These are phyloP conservation scores for Fusarium sublunatum DNA, from an alignment of 2,329 filamentous ascomycete species.

Conservation along the genomic window DNA sequence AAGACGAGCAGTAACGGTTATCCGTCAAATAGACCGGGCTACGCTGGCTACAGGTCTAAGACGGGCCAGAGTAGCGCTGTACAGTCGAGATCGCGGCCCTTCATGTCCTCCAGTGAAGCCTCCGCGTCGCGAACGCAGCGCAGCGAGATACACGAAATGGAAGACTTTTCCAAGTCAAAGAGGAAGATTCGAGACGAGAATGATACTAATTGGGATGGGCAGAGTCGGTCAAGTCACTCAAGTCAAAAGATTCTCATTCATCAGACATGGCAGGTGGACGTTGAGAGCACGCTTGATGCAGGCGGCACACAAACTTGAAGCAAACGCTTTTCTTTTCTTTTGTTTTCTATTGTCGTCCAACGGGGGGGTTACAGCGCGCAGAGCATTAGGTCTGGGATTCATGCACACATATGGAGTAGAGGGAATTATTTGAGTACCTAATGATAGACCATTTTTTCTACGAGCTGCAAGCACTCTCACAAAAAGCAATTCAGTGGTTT, in stretches of 20 bases:
- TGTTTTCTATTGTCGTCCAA: neutral
- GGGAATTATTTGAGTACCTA: neutral
- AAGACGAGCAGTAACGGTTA: conserved; percentile 43
- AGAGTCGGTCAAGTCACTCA: conserved; percentile 42
- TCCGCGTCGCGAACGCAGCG: conserved; percentile 13
- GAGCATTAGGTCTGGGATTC: neutral
- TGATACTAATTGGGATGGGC: conserved; percentile 24
- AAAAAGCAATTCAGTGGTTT: conserved; percentile 1
- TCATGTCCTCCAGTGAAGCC: conserved; percentile 5
- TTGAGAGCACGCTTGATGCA: conserved; percentile 33
- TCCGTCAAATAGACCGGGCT: conserved; percentile 33
- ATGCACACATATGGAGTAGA: conserved; percentile 11
- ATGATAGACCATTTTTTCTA: neutral
- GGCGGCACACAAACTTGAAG: conserved; percentile 1
- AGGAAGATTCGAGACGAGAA: conserved; percentile 4
- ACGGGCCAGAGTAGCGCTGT: conserved; percentile 30
- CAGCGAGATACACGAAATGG: conserved; percentile 35
- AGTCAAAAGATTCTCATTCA: conserved; percentile 48
- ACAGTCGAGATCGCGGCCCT: conserved; percentile 24
- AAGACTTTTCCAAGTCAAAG: conserved; percentile 15
- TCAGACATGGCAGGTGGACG: conserved; percentile 47
- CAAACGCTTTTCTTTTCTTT: neutral
- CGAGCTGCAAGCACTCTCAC: conserved; percentile 10
- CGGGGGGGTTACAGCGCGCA: conserved; percentile 5
- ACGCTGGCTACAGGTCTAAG: conserved; percentile 42